Evolutionary conservation across 805 yeast genomes (phyloP).

Genomic region (Cyberlindnera mississippiensis): DNA sequence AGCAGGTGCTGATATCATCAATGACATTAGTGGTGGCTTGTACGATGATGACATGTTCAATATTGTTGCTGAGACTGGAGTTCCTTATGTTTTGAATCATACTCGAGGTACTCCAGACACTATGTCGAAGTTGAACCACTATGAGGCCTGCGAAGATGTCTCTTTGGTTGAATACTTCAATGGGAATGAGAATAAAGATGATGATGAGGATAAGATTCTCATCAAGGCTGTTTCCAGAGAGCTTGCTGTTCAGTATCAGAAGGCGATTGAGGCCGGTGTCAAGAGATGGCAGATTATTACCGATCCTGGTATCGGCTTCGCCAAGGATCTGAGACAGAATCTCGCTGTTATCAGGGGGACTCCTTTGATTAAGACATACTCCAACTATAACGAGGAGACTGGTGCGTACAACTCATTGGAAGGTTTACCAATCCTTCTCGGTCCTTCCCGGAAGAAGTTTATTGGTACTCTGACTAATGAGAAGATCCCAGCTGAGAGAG

Average conservation of each 20-base stretch:
- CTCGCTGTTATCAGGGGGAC: slow-evolving; percentile 53
- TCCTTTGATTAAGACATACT: slow-evolving; percentile 45
- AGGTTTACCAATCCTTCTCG: slow-evolving; percentile 64
- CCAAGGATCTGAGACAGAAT: slow-evolving; percentile 76
- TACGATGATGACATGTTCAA: slow-evolving; percentile 64
- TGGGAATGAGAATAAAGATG: slow-evolving; percentile 21
- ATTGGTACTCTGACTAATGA: slow-evolving; percentile 71
- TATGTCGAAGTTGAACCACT: slow-evolving; percentile 60
- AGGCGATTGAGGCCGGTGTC: slow-evolving; percentile 61
- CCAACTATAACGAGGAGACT: slow-evolving; percentile 31
- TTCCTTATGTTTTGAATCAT: slow-evolving; percentile 80
- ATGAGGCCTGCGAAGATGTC: slow-evolving; percentile 38
- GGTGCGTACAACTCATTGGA: slow-evolving; percentile 20
- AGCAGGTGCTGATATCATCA: slow-evolving; percentile 87
- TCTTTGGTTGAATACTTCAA: slow-evolving; percentile 35
- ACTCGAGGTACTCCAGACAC: slow-evolving; percentile 76
- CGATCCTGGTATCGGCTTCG: slow-evolving; percentile 97
- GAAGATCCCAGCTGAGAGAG: slow-evolving; percentile 54
- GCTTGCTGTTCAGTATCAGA: slow-evolving; percentile 47
- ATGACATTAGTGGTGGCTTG: slow-evolving; percentile 82
- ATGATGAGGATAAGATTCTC: slow-evolving; percentile 33
- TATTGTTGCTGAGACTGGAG: slow-evolving; percentile 65
- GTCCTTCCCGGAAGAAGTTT: slow-evolving; percentile 86
- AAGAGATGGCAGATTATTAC: slow-evolving; percentile 85
- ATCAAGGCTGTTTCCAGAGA: slow-evolving; percentile 63